phyloP scores from a whole-genome alignment of 306 rosid genomes.

The Fragaria ananassa region DNA sequence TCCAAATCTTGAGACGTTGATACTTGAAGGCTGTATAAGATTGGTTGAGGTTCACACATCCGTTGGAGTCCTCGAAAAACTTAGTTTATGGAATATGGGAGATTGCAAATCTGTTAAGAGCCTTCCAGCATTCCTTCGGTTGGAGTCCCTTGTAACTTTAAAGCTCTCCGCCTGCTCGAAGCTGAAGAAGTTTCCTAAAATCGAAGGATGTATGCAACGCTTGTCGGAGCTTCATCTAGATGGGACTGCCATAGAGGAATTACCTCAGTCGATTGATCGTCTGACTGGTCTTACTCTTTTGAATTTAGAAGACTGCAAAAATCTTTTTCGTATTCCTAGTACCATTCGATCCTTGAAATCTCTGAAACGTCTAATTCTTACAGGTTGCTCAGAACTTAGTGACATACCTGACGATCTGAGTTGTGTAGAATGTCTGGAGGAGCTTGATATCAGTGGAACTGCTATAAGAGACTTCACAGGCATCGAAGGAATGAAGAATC shows the following conservation, averaged over 20 bases:
- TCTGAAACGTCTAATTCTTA: conserved; percentile 11
- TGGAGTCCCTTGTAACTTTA: conserved; percentile 14
- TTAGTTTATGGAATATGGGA: conserved; percentile 20
- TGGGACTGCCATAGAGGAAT: conserved; percentile 15
- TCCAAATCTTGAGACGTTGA: conserved; percentile 27
- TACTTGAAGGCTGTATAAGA: conserved; percentile 21
- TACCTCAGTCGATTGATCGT: conserved; percentile 9
- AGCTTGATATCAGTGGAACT: conserved; percentile 28
- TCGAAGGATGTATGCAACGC: conserved; percentile 15
- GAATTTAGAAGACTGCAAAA: conserved; percentile 14
- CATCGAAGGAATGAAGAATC: conserved; percentile 12
- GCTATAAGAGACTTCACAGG: conserved; percentile 9
- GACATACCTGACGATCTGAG: conserved; percentile 18
- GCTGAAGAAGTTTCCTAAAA: conserved; percentile 20
- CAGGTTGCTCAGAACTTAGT: conserved; percentile 18
- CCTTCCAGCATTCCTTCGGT: conserved; percentile 1
- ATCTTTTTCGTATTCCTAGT: conserved; percentile 17
- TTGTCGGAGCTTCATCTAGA: conserved; percentile 21
- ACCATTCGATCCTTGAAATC: conserved; percentile 7
- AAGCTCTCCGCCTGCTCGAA: conserved; percentile 21
- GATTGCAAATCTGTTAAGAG: conserved; percentile 7
- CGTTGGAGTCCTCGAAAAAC: conserved; percentile 14
- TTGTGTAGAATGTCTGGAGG: conserved; percentile 15
- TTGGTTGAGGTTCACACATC: conserved; percentile 19
- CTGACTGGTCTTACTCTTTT: conserved; percentile 16